Base-by-base conservation (phyloP, 2,329 filamentous ascomycete genomes). In the Nemania diffusa region DNA sequence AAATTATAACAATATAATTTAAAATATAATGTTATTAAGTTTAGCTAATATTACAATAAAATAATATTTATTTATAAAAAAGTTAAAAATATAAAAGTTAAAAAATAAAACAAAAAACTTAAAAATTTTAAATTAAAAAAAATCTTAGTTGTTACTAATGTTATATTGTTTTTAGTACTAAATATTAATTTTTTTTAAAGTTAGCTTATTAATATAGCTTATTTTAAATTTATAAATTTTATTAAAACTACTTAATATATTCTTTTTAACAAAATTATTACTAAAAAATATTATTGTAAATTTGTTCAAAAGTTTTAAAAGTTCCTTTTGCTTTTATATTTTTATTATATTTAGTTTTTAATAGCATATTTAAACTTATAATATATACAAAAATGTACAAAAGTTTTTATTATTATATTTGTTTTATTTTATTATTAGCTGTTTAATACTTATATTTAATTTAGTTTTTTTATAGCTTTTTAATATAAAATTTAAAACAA, bases 21-120 rank as follows among this genome's bases (percentile, higher is more conserved):
- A 32, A n/a, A 29, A 3, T 52, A 52, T 52, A 52, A 52, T 9
- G 15, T 52, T 32, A 32, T 52, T 32, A n/a, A 52, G 27, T 52
- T 52, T 52, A 20, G 27, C 27, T 20, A 20, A 8, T 52, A 52
- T 29, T 9, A 52, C 3, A 20, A 52, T 32, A 20, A 52, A 20
- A 52, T 52, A 52, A 52, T 52, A 52, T 52, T 20, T 32, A 52
- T 52, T 52, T 32, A 32, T 32, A 20, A 50, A 27, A 50, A 50
- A 26, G 46, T 50, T 27, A 50, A 50, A 27, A 13, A 27, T 15
- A 50, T 50, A 27, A 27, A 15, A 50, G 11, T 50, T 27, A 27
- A 5, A 15, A 27, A 50, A 15, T 9, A 15, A 27, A 52, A 52
- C 13, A 52, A 52, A 32, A 52, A 32, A 32, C 26, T 52, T 29